Percentiles rank a stretch among this genome's conserved stretches.
Evolutionary conservation across 139 green algal species (phyloP).

Genomic region (Chlorella sp.): DNA sequence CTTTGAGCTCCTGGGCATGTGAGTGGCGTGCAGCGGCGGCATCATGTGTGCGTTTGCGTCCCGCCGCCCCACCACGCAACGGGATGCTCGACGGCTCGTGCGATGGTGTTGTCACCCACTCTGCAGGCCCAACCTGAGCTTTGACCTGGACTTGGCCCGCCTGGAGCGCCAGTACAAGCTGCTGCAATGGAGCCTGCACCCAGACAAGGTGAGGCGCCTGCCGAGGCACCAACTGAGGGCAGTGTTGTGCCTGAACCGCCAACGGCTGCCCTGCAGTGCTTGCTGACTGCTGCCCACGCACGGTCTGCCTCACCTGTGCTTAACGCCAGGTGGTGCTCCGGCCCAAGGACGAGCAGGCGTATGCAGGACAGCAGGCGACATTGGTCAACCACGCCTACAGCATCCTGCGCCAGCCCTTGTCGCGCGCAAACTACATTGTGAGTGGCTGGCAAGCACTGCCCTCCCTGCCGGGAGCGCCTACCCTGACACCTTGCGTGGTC

Average conservation of each 20-base stretch:
- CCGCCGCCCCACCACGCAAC: no score
- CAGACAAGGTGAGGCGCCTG: slow-evolving; percentile 63
- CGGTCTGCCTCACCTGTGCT: no score
- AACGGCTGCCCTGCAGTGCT: no score
- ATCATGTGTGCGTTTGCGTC: no score
- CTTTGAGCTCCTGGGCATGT: slow-evolving; percentile 44
- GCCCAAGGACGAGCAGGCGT: slow-evolving; percentile 39
- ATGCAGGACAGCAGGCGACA: slow-evolving; percentile 47
- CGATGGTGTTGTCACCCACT: no score
- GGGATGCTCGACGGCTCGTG: no score
- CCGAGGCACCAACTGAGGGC: no score
- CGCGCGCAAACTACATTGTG: slow-evolving; percentile 60
- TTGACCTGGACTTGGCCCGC: slow-evolving; percentile 37
- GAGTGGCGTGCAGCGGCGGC: no score
- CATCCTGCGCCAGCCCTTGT: slow-evolving; percentile 48
- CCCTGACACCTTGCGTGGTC: no score
- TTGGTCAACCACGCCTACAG: slow-evolving; percentile 62
- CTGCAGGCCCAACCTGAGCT: slow-evolving; percentile 28
- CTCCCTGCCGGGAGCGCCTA: background rate
- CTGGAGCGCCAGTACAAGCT: slow-evolving; percentile 58
- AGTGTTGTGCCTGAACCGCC: no score
- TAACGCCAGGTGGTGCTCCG: slow-evolving; percentile 8
- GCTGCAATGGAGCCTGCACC: slow-evolving; percentile 60
- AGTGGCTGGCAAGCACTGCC: slow-evolving; percentile 5
- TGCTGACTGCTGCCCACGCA: no score